Evolutionary conservation across 2,329 filamentous ascomycete species (phyloP), one percentile per base, ranked within the genome.

Genomic region (Fusarium chlamydosporum): DNA sequence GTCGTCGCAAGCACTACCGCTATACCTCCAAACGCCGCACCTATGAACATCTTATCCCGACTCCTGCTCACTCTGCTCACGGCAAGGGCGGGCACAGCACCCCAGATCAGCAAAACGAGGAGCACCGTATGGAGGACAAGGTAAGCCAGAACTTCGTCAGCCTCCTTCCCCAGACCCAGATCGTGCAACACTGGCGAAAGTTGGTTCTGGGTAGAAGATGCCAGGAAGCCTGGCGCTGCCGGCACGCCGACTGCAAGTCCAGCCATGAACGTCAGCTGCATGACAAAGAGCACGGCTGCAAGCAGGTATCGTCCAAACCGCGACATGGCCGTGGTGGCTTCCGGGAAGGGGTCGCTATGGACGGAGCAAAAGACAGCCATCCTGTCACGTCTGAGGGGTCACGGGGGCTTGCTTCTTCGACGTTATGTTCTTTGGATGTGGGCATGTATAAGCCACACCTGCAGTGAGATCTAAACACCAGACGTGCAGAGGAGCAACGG

Each of bases 81-180:
- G n/a, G 47, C 47, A 51, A 51, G 15, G 47, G 16, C 35, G 10
- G 47, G 47, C 34, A 40, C 35, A 51, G 35, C 47, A 51, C 26
- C 47, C 35, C 47, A 41, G 47, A 51, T 40, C 35, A 51, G 9
- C 26, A 51, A 5, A 40, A 40, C 8, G n/a, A 31, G 26, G 26
- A 51, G n/a, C 40, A 31, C 16, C 4, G 47, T 41, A 40, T 51
- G 34, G 18, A 51, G 35, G 26, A 51, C 27, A 12, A 51, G 47
- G 35, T 51, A 51, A 15, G 23, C 47, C n/a, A 51, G 13, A n/a
- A 51, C 47, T 34, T 51, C 47, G 34, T 3, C 15, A 10, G 35
- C 34, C 29, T 40, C n/a, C 16, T 23, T 31, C 3, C 11, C 23
- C 35, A 29, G 11, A 18, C 35, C 47, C 26, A 12, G 8, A 2